A percentile compares a stretch with the other conserved stretches of the same genome.
phyloP scores from a whole-genome alignment of 129 eudicot species.

The Oenanthe sinensis region DNA sequence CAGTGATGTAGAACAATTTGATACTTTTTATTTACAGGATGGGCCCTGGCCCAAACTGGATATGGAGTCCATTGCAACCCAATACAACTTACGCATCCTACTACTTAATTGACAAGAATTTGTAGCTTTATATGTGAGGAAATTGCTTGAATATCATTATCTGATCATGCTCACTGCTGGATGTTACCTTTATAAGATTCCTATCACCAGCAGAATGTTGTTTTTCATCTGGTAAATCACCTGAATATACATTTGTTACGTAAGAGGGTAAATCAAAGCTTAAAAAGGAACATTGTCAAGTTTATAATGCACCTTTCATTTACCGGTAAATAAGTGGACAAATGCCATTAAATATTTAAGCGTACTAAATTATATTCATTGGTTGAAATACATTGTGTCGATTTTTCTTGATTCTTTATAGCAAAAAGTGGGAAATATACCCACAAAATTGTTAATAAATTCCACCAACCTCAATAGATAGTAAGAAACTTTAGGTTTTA shows the following conservation, averaged over 20 bases:
- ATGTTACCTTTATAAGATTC: conserved; percentile 52
- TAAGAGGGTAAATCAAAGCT: conserved; percentile 1
- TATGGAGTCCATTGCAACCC: neutral
- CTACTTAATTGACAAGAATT: neutral
- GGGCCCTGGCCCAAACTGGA: neutral
- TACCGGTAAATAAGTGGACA: neutral
- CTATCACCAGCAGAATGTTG: conserved; percentile 17
- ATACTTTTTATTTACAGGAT: neutral
- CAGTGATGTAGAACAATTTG: neutral
- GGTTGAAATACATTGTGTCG: neutral
- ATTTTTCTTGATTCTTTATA: neutral
- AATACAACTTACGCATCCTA: neutral
- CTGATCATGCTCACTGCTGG: neutral
- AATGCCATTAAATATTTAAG: neutral
- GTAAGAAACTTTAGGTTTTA: neutral
- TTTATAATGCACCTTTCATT: neutral
- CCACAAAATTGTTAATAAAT: neutral
- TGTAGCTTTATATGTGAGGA: neutral
- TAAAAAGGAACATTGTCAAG: neutral
- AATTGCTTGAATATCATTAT: neutral
- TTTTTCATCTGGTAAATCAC: conserved; percentile 32
- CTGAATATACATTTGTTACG: conserved; percentile 34
- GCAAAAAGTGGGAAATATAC: neutral
- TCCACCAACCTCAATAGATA: neutral
- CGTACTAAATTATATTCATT: neutral